Base-by-base conservation (phyloP, 2,329 filamentous ascomycete genomes). In the Nannizziopsis barbatae region DNA sequence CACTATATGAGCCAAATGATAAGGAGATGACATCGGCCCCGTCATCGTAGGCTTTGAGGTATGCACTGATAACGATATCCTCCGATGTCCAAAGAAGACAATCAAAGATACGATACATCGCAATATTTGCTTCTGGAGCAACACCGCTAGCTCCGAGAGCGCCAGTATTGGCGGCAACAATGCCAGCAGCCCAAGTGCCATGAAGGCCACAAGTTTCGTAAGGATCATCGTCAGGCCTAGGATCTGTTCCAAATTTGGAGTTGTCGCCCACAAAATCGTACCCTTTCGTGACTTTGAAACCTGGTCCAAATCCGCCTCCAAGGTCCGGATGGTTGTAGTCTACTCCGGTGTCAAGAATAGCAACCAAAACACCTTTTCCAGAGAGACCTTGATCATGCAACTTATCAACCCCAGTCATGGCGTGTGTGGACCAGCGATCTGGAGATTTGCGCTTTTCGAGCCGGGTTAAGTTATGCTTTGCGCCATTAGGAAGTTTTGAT, bases 281-380 rank as follows among this genome's bases (percentile, higher is more conserved):
- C 14, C 80, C 80, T 50, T 72, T 75, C 2, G 70, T 68, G 14
- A 83, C 75, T 36, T 81, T 66, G 55, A 74, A 81, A 10, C 71
- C 76, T 1, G 68, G 57, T 1, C 80, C 80, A 57, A 81, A 82
- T 57, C 79, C 79, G 41, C 77, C 78, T 32, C 80, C 80, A 0
- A 84, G 71, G 22, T 77, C 76, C 1, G 78, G 75, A 56, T 83
- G 79, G 0, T 65, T 71, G 57, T 81, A 83, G 58, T 83, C 80
- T 42, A 80, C 61, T 9, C 68, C 68, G 15, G 60, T 64, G 45
- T 57, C 55, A 18, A 55, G 36, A 5, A 54, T 53, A 41, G 35
- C 58, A 53, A 57, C 32, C 41, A 52, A 32, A 5, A 17, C 42
- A 6, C 42, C 50, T n/a, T 52, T 49, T 10, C 50, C 50, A 15